A percentile compares a stretch with the other conserved stretches of the same genome.
Evolutionary conservation across 2,329 filamentous ascomycete species (phyloP).

Genomic region (Paecilomyces niveus): DNA sequence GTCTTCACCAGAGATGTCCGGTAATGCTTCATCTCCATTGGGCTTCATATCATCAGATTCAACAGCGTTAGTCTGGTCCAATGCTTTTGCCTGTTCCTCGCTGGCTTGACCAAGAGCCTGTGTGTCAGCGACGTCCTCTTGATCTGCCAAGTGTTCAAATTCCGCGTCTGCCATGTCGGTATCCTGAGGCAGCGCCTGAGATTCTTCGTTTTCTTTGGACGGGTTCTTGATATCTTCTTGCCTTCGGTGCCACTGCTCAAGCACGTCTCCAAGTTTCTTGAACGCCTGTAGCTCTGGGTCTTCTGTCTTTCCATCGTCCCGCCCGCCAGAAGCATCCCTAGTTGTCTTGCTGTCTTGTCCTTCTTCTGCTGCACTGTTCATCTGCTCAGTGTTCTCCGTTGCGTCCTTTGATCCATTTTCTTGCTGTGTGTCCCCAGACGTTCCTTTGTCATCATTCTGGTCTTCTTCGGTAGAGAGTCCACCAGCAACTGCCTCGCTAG

Average conservation of each 20-base stretch:
- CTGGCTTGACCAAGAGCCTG: slow-evolving; percentile 86
- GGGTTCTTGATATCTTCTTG: slow-evolving; percentile 71
- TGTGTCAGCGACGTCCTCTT: slow-evolving; percentile 72
- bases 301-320: slow-evolving; percentile 25
- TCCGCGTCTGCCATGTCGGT: slow-evolving; percentile 72
- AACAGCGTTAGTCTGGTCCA: slow-evolving; percentile 85
- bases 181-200: slow-evolving; percentile 50
- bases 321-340: slow-evolving; percentile 28
- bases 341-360: slow-evolving; percentile 31
- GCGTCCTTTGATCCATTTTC: slow-evolving; percentile 39
- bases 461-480: slow-evolving; percentile 34
- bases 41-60: slow-evolving; percentile 53
- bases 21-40: slow-evolving; percentile 51
- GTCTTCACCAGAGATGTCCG: slow-evolving; percentile 41
- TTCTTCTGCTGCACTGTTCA: slow-evolving; percentile 34
- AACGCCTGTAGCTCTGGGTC: slow-evolving; percentile 61
- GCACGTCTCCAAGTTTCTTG: slow-evolving; percentile 86
- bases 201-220: slow-evolving; percentile 46
- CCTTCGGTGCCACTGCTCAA: slow-evolving; percentile 88
- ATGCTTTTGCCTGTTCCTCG: slow-evolving; percentile 75
- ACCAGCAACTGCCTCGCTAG: slow-evolving; percentile 34
- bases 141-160: slow-evolving; percentile 86
- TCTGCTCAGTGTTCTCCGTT: slow-evolving; percentile 40
- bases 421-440: slow-evolving; percentile 41
- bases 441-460: slow-evolving; percentile 34